A percentile compares a stretch with the other conserved stretches of the same genome.
Evolutionary conservation across 805 yeast species (phyloP).

Genomic region (Zygoascus tannicola): DNA sequence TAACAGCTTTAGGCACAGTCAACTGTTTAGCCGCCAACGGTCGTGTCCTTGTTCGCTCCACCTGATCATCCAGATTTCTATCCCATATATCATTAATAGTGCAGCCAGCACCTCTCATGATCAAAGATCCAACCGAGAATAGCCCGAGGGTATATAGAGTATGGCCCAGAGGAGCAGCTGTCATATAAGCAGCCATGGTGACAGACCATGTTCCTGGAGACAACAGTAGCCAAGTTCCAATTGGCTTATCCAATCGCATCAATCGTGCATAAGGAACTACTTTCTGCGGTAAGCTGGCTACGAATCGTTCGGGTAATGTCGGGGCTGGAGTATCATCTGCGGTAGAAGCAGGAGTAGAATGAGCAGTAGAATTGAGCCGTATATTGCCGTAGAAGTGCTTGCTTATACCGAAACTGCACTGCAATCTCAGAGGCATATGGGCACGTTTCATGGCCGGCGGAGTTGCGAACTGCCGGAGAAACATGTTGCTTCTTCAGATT

Average conservation of each 20-base stretch:
- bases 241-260: slow-evolving; percentile 89
- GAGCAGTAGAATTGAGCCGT: too few species aligned
- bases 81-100: slow-evolving; percentile 88
- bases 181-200: slow-evolving; percentile 71
- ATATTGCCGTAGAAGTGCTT: too few species aligned
- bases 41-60: slow-evolving; percentile 77
- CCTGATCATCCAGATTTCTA: slow-evolving; percentile 71
- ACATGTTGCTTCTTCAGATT: too few species aligned
- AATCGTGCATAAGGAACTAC: slow-evolving; percentile 88
- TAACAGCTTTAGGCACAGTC: slow-evolving; percentile 54
- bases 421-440: too few species aligned
- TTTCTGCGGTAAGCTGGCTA: slow-evolving; percentile 47
- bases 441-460: too few species aligned
- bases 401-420: too few species aligned
- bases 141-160: slow-evolving; percentile 55
- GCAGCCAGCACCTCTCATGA: slow-evolving; percentile 98
- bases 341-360: background rate
- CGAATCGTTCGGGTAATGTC: slow-evolving; percentile 27
- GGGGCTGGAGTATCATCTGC: slow-evolving; percentile 6
- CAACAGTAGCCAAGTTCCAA: slow-evolving; percentile 79
- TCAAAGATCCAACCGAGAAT: slow-evolving; percentile 74
- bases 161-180: slow-evolving; percentile 54
- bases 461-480: too few species aligned
- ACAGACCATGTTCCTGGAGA: slow-evolving; percentile 92
- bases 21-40: slow-evolving; percentile 92